These are phyloP conservation scores for Pleurotus tuber-regium DNA, from an alignment of 768 basidiomycete species.

Conservation along the genomic window DNA sequence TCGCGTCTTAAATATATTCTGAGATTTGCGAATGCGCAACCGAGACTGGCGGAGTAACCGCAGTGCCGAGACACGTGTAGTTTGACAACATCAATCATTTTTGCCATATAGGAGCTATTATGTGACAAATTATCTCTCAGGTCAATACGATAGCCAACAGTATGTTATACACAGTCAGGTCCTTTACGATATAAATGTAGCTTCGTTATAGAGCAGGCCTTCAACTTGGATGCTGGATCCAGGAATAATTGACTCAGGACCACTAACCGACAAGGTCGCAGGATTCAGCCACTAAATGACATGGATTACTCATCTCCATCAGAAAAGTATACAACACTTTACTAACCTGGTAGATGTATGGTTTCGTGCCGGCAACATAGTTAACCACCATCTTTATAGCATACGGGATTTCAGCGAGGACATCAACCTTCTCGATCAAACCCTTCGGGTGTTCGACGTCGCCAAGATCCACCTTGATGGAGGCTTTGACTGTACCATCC, in stretches of 20 bases:
- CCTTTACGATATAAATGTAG: slow-evolving; percentile 77
- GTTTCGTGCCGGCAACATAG: slow-evolving; percentile 91
- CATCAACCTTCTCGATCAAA: slow-evolving; percentile 89
- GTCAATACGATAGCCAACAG: slow-evolving; percentile 2
- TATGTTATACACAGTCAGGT: no score
- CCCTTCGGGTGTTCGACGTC: slow-evolving; percentile 59
- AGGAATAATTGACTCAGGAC: slow-evolving; percentile 36
- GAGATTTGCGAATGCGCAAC: background rate
- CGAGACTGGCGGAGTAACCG: background rate
- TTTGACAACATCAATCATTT: background rate
- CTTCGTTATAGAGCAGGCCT: slow-evolving; percentile 83
- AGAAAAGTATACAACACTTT: slow-evolving; percentile 18
- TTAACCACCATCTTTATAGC: slow-evolving; percentile 90
- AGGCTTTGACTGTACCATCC: slow-evolving; percentile 54
- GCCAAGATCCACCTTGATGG: slow-evolving; percentile 57
- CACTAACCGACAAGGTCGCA: slow-evolving; percentile 32
- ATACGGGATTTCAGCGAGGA: slow-evolving; percentile 92
- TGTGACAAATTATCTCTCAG: background rate
- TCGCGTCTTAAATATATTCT: slow-evolving; percentile 6
- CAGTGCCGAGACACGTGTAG: slow-evolving; percentile 5
- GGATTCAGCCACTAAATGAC: background rate
- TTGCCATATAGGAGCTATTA: background rate
- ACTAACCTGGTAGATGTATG: slow-evolving; percentile 89
- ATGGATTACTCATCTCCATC: slow-evolving; percentile 22
- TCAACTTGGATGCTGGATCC: slow-evolving; percentile 51